phyloP scores from a whole-genome alignment of 2,329 filamentous ascomycete genomes.

The Ceratocystis eucalypticola region DNA sequence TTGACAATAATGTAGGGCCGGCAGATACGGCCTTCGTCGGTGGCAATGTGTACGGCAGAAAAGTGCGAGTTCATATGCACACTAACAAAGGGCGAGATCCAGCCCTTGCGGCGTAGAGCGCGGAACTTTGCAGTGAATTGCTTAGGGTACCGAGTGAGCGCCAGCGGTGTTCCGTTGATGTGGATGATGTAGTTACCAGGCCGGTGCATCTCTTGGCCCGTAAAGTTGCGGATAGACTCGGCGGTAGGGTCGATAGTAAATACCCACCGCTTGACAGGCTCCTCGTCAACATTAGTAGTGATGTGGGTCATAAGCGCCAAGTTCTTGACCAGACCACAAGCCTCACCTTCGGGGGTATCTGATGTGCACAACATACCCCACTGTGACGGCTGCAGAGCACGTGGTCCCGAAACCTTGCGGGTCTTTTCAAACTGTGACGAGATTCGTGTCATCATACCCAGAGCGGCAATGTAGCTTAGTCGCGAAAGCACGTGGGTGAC shows the following conservation, averaged over 20 bases:
- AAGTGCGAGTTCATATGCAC: conserved; percentile 93
- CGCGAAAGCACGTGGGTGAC: conserved; percentile 93
- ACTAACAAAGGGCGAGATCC: conserved; percentile 91
- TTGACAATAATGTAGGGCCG: conserved; percentile 92
- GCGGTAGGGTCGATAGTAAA: conserved; percentile 79
- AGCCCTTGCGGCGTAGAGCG: conserved; percentile 72
- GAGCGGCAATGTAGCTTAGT: conserved; percentile 86
- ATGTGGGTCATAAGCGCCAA: conserved; percentile 98
- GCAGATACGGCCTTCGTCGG: conserved; percentile 93
- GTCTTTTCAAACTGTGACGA: conserved; percentile 99
- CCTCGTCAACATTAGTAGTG: conserved; percentile 90
- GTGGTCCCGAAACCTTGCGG: conserved; percentile 85
- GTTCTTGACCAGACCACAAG: conserved; percentile 95
- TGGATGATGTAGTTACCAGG: conserved; percentile 80
- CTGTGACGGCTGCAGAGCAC: conserved; percentile 90
- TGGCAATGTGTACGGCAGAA: conserved; percentile 83
- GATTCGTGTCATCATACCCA: conserved; percentile 99
- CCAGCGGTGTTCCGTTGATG: conserved; percentile 88
- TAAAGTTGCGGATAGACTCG: conserved; percentile 54
- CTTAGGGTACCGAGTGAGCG: conserved; percentile 73
- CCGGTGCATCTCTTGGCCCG: conserved; percentile 73
- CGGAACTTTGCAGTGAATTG: conserved; percentile 76
- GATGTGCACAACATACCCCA: conserved; percentile 97
- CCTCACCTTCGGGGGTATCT: conserved; percentile 96
- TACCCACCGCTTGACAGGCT: conserved; percentile 72